A percentile compares a stretch with the other conserved stretches of the same genome.
These are phyloP conservation scores for Phytophthora citricola DNA, from an alignment of 352 stramenopile species.

Conservation along the genomic window DNA sequence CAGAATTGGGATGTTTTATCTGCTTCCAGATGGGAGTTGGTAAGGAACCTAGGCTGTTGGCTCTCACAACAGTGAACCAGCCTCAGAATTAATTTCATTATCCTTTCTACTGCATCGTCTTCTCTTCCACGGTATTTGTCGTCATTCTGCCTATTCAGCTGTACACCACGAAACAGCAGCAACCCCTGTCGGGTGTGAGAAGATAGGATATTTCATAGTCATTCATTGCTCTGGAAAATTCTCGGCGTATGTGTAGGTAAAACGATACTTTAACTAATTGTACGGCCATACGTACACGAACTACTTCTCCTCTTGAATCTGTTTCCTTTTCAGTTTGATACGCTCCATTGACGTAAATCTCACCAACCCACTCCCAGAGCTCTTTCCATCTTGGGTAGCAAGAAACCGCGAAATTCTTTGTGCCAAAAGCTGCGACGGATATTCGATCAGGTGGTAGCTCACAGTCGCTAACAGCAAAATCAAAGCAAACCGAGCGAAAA, in stretches of 20 bases:
- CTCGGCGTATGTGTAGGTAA: not conserved
- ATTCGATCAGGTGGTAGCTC: slow-evolving; percentile 11
- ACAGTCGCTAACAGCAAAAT: slow-evolving; percentile 24
- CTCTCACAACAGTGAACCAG: no score
- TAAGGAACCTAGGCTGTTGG: no score
- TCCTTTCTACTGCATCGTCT: no score
- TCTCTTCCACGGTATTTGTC: no score
- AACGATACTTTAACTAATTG: not conserved
- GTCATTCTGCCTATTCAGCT: no score
- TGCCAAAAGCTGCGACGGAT: slow-evolving; percentile 8
- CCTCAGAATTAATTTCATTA: no score
- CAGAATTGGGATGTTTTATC: no score
- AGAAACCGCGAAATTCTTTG: slow-evolving; percentile 13
- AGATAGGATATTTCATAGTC: no score
- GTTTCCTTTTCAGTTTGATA: slow-evolving; percentile 22
- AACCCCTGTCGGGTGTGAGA: no score
- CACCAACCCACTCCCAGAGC: slow-evolving; percentile 7
- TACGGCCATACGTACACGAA: slow-evolving; percentile 9
- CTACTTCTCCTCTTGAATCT: slow-evolving; percentile 17
- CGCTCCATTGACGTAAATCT: slow-evolving; percentile 24
- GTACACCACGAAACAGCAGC: no score
- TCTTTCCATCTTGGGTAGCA: slow-evolving; percentile 11
- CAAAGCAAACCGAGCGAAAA: slow-evolving; percentile 38
- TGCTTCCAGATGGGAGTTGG: no score
- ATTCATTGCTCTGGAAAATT: no score